Base-by-base conservation (phyloP, 2,329 filamentous ascomycete genomes). In the Trichoderma sp. region DNA sequence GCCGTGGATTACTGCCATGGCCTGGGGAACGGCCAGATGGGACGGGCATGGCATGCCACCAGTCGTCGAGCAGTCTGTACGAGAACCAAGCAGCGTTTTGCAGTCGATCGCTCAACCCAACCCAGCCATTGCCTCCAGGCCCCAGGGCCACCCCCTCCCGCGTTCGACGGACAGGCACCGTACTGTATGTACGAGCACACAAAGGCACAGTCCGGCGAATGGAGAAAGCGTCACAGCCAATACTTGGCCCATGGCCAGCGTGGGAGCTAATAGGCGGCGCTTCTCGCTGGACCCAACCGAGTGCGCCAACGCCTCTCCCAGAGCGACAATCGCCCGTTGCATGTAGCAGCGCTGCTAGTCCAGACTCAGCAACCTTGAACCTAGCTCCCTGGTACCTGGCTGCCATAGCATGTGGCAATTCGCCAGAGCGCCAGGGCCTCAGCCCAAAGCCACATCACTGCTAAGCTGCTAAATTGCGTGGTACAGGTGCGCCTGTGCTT, bases 351-450 rank as follows among this genome's bases (percentile, higher is more conserved):
- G 38, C 69, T 63, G 69, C 69, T 64, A 64, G 59, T 31, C 18
- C 69, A 72, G 35, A 50, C 18, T 27, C 12, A 64, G 69, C 24
- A 50, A 35, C 56, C 69, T 53, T 64, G 38, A 56, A 27, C 63
- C 62, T 74, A 65, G 60, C 71, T 74, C 71, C 71, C 71, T 74
- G 62, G 71, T 74, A 45, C 71, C 62, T 74, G 71, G 71, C 63
- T 60, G 62, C 50, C 63, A 69, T 64, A 0, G 66, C 65, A 50
- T 65, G 65, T 68, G 64, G 73, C 73, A 69, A 69, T 29, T 56
- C 68, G 56, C 68, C 56, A 72, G 41, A 50, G 41, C 67, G 31
- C 66, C 66, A 27, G 27, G 45, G 18, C 31, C 45, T 68, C 66
- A 72, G 29, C 38, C 69, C 69, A 65, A 73, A 65, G 60, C 69